Evolutionary conservation across 140 eudicot species (phyloP).

Genomic region (Stevia rebaudiana): DNA sequence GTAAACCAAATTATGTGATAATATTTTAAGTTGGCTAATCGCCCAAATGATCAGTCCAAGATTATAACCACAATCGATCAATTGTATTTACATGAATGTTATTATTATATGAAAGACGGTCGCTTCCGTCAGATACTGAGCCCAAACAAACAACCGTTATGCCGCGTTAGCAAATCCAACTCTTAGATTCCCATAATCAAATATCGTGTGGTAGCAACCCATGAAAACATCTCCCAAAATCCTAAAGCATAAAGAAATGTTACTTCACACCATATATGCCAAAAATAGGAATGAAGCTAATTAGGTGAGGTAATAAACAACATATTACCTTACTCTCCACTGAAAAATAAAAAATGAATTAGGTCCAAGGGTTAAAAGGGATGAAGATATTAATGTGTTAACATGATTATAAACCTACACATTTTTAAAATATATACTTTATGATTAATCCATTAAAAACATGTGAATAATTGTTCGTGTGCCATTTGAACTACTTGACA

Average conservation of each 20-base stretch:
- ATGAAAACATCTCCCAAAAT: slow-evolving; percentile 83
- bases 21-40: background rate
- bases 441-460: background rate
- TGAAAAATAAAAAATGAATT: background rate
- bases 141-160: background rate
- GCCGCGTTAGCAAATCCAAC: slow-evolving; percentile 82
- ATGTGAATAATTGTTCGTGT: too few species aligned
- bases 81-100: background rate
- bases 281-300: background rate
- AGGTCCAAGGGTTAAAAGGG: background rate
- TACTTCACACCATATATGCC: slow-evolving; percentile 6
- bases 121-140: too few species aligned
- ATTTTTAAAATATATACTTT: background rate
- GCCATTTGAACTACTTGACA: background rate
- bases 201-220: slow-evolving; percentile 82
- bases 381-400: too few species aligned
- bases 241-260: slow-evolving; percentile 36
- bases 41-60: slow-evolving; percentile 1
- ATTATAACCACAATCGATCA: slow-evolving; percentile 6
- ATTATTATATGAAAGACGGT: background rate
- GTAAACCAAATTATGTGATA: background rate
- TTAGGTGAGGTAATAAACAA: too few species aligned
- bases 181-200: slow-evolving; percentile 56
- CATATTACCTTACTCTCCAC: too few species aligned
- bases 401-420: background rate